phyloP scores from a whole-genome alignment of 139 green algal genomes.

The Tetraselmis chui region DNA sequence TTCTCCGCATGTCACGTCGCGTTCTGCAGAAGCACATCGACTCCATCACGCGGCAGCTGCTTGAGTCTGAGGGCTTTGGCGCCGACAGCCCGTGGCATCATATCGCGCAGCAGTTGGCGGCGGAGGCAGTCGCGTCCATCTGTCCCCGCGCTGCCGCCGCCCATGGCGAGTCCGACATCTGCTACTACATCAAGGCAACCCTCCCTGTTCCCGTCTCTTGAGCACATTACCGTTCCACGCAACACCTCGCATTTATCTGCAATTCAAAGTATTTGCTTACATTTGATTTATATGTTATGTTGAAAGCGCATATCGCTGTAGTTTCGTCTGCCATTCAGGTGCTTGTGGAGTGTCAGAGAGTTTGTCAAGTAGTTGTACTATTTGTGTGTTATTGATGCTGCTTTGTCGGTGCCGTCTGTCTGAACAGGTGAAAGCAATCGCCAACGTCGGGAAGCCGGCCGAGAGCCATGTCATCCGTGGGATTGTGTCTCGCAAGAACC shows the following conservation, averaged over 20 bases:
- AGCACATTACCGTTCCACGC: too few species aligned
- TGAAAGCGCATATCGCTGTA: too few species aligned
- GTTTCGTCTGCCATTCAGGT: too few species aligned
- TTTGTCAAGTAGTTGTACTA: not conserved
- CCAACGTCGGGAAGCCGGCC: constrained; percentile 24
- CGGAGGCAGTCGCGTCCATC: not conserved
- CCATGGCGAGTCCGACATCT: not conserved
- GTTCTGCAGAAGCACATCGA: not conserved
- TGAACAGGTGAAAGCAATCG: constrained; percentile 59
- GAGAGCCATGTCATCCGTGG: constrained; percentile 59
- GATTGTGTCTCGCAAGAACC: constrained; percentile 65
- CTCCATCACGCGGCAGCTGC: not conserved
- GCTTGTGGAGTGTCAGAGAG: too few species aligned
- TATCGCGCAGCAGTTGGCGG: not conserved
- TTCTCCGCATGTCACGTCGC: too few species aligned
- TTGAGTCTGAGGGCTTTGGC: not conserved
- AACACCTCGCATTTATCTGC: too few species aligned
- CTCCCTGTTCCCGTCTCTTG: too few species aligned
- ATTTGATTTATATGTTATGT: too few species aligned
- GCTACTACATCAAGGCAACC: not conserved
- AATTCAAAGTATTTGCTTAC: too few species aligned
- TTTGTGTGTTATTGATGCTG: not conserved
- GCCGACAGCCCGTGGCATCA: not conserved
- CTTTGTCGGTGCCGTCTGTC: too few species aligned
- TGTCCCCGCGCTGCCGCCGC: not conserved